phyloP scores from a whole-genome alignment of 768 basidiomycete species.

The Neoboletus brunneissimus region DNA sequence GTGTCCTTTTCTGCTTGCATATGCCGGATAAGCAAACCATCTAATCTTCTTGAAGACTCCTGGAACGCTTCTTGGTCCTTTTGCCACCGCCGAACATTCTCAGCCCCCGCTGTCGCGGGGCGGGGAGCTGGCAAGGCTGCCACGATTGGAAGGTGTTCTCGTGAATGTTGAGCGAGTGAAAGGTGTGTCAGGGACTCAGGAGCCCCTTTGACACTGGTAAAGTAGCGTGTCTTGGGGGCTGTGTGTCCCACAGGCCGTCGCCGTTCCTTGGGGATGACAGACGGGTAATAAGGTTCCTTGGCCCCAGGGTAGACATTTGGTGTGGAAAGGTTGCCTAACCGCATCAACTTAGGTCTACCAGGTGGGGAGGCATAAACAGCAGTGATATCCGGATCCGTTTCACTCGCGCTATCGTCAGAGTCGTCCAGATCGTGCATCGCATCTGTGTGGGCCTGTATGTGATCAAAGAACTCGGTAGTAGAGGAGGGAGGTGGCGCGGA shows the following conservation, averaged over 20 bases:
- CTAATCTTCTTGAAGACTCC: constrained; percentile 63
- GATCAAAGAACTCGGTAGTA: constrained; percentile 73
- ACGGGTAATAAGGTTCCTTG: constrained; percentile 36
- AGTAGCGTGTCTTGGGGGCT: constrained; percentile 42
- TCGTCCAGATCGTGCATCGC: constrained; percentile 74
- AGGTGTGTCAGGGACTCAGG: constrained; percentile 32
- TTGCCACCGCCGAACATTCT: constrained; percentile 30
- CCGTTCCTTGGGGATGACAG: constrained; percentile 35
- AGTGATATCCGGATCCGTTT: constrained; percentile 38
- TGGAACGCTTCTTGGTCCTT: constrained; percentile 38
- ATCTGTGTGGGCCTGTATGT: constrained; percentile 64
- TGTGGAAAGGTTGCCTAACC: constrained; percentile 66
- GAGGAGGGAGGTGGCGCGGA: constrained; percentile 65
- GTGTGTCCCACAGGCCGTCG: constrained; percentile 55
- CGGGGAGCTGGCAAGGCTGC: constrained; percentile 11
- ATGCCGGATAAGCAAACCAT: constrained; percentile 79
- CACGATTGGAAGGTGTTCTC: constrained; percentile 35
- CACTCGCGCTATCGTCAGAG: constrained; percentile 44
- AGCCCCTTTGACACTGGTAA: constrained; percentile 42
- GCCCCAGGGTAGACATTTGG: constrained; percentile 52
- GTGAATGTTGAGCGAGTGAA: constrained; percentile 39
- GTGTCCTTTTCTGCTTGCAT: constrained; percentile 82
- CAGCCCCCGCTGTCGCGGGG: constrained; percentile 17
- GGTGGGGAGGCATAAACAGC: constrained; percentile 27
- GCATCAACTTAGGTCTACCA: constrained; percentile 49